A percentile compares a stretch with the other conserved stretches of the same genome.
Evolutionary conservation across 306 rosid genomes (phyloP).

Genomic region (Hylodesmum podocarpum): DNA sequence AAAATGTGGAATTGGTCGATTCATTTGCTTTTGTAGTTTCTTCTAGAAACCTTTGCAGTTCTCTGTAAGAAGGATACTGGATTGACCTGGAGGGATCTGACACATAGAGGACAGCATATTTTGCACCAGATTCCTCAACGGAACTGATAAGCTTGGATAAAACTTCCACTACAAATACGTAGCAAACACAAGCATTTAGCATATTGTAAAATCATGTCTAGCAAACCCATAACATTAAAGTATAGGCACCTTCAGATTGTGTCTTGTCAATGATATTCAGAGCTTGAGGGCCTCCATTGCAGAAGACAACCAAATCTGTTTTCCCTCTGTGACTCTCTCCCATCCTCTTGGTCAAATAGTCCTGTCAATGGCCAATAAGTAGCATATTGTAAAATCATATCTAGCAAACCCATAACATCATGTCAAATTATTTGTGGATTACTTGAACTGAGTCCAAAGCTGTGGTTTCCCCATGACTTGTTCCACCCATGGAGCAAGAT

Average conservation of each 20-base stretch:
- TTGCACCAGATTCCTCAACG: constrained; percentile 76
- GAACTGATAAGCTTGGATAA: constrained; percentile 63
- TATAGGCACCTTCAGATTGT: constrained; percentile 67
- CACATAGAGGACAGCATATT: constrained; percentile 82
- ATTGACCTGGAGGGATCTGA: constrained; percentile 68
- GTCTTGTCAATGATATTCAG: constrained; percentile 38
- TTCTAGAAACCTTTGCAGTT: constrained; percentile 75
- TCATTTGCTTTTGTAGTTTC: constrained; percentile 57
- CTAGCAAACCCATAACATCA: constrained; percentile 15
- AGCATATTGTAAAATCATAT: constrained; percentile 34
- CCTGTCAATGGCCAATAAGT: constrained; percentile 47
- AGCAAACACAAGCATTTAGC: constrained; percentile 25
- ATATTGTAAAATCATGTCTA: constrained; percentile 25
- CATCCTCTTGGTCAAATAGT: constrained; percentile 65
- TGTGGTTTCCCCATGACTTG: constrained; percentile 42
- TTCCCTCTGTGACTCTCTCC: constrained; percentile 53
- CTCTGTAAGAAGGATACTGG: constrained; percentile 63
- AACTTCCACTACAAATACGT: constrained; percentile 56
- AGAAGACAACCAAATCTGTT: constrained; percentile 75
- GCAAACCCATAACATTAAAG: constrained; percentile 17
- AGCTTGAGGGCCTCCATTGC: constrained; percentile 54
- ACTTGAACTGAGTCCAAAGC: constrained; percentile 66
- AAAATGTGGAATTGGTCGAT: constrained; percentile 44
- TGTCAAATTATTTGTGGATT: constrained; percentile 37
- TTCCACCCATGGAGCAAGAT: constrained; percentile 62